Conservation (phyloP, 2,329 filamentous ascomycete genomes). For the Erysiphe pulchra region DNA sequence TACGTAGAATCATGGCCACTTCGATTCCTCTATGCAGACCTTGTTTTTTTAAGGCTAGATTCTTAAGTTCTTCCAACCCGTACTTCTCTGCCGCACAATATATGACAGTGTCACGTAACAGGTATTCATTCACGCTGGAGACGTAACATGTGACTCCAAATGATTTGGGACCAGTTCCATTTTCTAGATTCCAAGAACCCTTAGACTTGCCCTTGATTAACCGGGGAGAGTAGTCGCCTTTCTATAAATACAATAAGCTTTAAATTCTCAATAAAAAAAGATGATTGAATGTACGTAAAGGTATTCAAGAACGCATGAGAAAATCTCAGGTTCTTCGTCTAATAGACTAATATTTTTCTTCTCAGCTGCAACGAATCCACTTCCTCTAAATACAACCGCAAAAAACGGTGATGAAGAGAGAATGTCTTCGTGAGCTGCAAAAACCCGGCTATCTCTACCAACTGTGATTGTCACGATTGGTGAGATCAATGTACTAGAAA, state of each 20-base stretch:
- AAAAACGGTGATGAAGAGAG: slow-evolving; percentile 62
- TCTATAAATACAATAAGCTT: slow-evolving; percentile 14
- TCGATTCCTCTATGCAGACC: slow-evolving; percentile 87
- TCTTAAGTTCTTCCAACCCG: slow-evolving; percentile 60
- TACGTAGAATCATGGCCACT: slow-evolving; percentile 64
- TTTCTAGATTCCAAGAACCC: slow-evolving; percentile 51
- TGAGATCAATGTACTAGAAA: slow-evolving; percentile 27
- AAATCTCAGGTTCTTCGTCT: slow-evolving; percentile 71
- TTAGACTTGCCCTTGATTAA: slow-evolving; percentile 59
- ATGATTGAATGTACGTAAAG: slow-evolving; percentile 18
- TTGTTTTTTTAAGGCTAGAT: slow-evolving; percentile 66
- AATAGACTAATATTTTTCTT: slow-evolving; percentile 55
- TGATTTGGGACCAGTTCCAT: slow-evolving; percentile 25
- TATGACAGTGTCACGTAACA: slow-evolving; percentile 73
- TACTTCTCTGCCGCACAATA: slow-evolving; percentile 79
- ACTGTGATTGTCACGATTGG: slow-evolving; percentile 59
- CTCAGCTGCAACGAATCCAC: slow-evolving; percentile 30
- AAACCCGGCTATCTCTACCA: slow-evolving; percentile 61
- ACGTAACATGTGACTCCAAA: slow-evolving; percentile 45
- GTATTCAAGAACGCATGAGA: slow-evolving; percentile 73
- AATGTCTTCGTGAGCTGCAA: slow-evolving; percentile 75
- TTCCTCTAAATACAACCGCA: slow-evolving; percentile 29
- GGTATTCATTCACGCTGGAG: slow-evolving; percentile 32
- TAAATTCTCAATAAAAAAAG: neutral
- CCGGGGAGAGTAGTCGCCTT: slow-evolving; percentile 76